Evolutionary conservation across 2,329 filamentous ascomycete species (phyloP).

Genomic region (Colletotrichum theobromicola): DNA sequence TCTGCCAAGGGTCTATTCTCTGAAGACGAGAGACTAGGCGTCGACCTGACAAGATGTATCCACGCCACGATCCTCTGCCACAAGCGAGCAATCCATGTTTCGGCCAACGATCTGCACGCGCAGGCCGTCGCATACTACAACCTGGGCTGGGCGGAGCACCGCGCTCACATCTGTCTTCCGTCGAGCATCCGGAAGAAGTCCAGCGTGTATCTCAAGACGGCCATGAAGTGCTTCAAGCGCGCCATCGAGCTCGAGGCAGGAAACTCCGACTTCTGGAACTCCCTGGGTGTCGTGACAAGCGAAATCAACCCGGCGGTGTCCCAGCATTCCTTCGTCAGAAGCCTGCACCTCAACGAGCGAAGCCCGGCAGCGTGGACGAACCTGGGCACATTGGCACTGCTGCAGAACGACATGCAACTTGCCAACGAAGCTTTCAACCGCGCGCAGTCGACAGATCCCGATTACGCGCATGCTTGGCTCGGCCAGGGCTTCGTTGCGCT

Average conservation of each 20-base stretch:
- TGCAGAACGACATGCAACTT: conserved; percentile 84
- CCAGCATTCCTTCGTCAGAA: conserved; percentile 92
- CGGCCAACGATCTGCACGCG: conserved; percentile 77
- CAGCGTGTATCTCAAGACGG: conserved; percentile 75
- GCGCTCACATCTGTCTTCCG: conserved; percentile 73
- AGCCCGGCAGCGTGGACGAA: conserved; percentile 90
- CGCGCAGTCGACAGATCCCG: conserved; percentile 92
- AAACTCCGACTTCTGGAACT: conserved; percentile 97
- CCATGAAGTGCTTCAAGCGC: conserved; percentile 90
- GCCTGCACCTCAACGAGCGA: conserved; percentile 89
- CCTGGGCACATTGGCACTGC: conserved; percentile 81
- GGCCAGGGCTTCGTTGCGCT: conserved; percentile 89
- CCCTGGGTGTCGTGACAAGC: conserved; percentile 89
- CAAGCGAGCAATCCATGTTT: conserved; percentile 81
- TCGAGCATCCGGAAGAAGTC: conserved; percentile 58
- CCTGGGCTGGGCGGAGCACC: conserved; percentile 90
- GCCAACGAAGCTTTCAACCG: conserved; percentile 89
- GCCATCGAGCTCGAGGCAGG: conserved; percentile 95
- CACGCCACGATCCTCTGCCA: conserved; percentile 81
- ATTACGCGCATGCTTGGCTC: conserved; percentile 92
- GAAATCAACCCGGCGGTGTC: conserved; percentile 84
- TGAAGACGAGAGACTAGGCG: conserved; percentile 51
- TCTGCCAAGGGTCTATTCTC: conserved; percentile 49
- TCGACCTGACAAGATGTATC: conserved; percentile 64
- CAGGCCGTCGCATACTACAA: conserved; percentile 98